Evolutionary conservation across 805 yeast species (phyloP).

Genomic region (Suhomyces tanzawaensis): DNA sequence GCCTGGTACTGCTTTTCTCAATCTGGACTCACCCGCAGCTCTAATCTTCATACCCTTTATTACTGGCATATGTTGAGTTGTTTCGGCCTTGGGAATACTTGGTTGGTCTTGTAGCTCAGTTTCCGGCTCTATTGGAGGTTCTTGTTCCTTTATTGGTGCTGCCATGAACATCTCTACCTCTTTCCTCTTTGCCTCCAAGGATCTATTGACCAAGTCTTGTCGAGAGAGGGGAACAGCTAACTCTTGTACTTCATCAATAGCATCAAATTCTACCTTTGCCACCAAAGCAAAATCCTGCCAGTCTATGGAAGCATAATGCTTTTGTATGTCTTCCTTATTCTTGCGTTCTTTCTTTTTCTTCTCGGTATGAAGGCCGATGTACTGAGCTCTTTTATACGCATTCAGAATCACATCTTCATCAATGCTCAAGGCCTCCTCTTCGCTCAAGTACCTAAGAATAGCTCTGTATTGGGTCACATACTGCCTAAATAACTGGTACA

Average conservation of each 20-base stretch:
- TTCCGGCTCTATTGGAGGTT: conserved; percentile 3
- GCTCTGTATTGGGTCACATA: conserved; percentile 56
- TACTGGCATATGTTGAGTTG: conserved; percentile 9
- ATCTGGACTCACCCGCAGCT: conserved; percentile 70
- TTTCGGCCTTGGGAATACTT: conserved; percentile 2
- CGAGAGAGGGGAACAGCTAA: conserved; percentile 54
- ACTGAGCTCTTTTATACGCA: conserved; percentile 58
- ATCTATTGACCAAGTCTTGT: conserved; percentile 58
- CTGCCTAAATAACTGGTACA: conserved; percentile 48
- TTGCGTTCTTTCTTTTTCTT: conserved; percentile 24
- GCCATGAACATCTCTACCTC: conserved; percentile 16
- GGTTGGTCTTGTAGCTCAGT: conserved; percentile 8
- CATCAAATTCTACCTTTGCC: conserved; percentile 64
- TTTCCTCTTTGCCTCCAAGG: conserved; percentile 51
- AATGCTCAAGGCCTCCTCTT: conserved; percentile 3
- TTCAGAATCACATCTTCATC: conserved; percentile 4
- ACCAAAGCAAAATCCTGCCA: conserved; percentile 84
- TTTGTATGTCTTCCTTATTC: conserved; percentile 35
- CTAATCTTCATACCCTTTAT: conserved; percentile 60
- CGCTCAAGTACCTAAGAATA: conserved; percentile 16
- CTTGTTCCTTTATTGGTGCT: conserved; percentile 9
- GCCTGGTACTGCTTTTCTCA: conserved; percentile 22
- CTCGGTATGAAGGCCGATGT: conserved; percentile 37
- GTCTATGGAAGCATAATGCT: conserved; percentile 72
- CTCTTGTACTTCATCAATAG: conserved; percentile 56